Conservation (phyloP, 257 asterid species). For the Jacaranda mimosifolia region DNA sequence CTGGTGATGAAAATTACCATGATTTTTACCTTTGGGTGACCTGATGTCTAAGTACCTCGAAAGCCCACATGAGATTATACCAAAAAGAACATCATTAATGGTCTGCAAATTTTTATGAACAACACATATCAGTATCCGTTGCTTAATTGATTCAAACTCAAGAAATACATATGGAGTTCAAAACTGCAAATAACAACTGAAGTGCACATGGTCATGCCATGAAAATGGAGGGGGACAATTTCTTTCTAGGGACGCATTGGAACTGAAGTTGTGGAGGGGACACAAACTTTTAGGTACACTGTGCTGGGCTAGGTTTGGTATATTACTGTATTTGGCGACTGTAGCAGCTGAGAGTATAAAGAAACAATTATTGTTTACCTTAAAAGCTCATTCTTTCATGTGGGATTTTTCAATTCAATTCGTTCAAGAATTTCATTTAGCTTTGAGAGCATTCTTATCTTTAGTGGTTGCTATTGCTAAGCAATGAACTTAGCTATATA, state of each 20-base stretch:
- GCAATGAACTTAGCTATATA: no score
- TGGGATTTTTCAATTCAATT: no score
- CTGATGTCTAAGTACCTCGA: conserved; percentile 66
- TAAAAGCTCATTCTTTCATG: no score
- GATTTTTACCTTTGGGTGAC: conserved; percentile 60
- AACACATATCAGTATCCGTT: background rate
- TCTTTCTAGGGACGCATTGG: background rate
- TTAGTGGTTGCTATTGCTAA: no score
- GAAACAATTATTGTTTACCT: no score
- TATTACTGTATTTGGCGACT: no score
- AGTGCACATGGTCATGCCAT: background rate
- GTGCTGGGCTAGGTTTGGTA: no score
- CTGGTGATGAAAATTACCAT: background rate
- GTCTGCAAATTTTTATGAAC: conserved; percentile 57
- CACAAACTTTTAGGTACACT: no score
- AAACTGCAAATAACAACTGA: background rate
- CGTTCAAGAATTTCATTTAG: no score
- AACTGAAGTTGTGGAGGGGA: no score
- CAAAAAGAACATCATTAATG: conserved; percentile 84
- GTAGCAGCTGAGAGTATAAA: no score
- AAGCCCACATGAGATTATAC: conserved; percentile 72
- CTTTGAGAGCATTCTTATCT: no score
- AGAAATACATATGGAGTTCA: background rate
- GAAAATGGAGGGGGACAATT: background rate
- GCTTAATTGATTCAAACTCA: background rate